These are phyloP conservation scores for Tolypocladium pustulatum DNA, from an alignment of 2,329 filamentous ascomycete genomes.

Conservation along the genomic window DNA sequence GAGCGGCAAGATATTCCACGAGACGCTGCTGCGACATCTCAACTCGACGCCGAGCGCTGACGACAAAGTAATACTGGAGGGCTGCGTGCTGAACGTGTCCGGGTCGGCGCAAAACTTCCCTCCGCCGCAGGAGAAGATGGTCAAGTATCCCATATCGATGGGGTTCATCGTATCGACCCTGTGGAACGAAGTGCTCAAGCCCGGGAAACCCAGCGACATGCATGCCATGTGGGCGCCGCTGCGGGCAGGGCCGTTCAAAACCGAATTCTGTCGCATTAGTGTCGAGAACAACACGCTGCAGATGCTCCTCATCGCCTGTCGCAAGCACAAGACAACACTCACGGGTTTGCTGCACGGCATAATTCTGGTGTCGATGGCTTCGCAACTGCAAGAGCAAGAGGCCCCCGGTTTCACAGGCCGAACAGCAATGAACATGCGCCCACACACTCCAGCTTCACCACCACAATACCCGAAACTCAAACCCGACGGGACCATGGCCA, in stretches of 20 bases:
- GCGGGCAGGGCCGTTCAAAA: neutral
- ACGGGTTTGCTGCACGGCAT: neutral
- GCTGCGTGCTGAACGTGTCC: neutral
- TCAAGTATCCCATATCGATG: neutral
- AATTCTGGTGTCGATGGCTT: neutral
- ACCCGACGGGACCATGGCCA: neutral
- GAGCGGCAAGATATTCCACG: constrained; percentile 12
- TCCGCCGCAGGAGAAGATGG: neutral
- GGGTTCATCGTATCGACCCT: neutral
- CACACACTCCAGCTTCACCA: neutral
- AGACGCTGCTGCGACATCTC: constrained; percentile 3
- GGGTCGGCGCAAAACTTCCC: neutral
- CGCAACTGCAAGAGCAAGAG: neutral
- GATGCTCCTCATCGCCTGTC: neutral
- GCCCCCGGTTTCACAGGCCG: neutral
- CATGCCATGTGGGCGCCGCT: neutral
- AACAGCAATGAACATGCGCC: neutral
- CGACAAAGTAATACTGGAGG: neutral
- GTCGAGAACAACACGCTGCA: neutral
- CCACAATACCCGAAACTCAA: neutral
- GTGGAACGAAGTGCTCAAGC: neutral
- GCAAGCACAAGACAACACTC: neutral
- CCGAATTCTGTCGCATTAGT: neutral
- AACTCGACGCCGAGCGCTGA: neutral
- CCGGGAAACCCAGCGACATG: neutral